Base-by-base conservation (phyloP, 345 rosid genomes). In the Eucalyptus tenuipes region DNA sequence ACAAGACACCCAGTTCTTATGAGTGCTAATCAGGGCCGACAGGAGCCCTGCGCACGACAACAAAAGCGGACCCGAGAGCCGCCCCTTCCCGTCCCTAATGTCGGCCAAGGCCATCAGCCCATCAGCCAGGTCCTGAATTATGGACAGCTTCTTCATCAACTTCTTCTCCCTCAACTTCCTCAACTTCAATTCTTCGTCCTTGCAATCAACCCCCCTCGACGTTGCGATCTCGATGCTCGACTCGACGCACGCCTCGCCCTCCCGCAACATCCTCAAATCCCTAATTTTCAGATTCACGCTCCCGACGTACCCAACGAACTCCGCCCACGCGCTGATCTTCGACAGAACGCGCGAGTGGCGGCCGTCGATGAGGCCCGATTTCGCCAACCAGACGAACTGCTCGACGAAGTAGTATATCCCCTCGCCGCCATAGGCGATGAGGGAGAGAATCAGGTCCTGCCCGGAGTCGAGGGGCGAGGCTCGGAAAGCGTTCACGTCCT, bases 1-100 rank as follows among this genome's bases (percentile, higher is more conserved):
- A 91, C 99, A 95, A 91, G 99, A 96, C 9, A 93, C 89, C 99
- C 99, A 96, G 49, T 96, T 96, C 94, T 97, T 97, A 89, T 94
- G 97, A 59, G 99, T 96, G 91, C 99, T 96, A 55, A 97, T 92
- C 47, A 97, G 49, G 18, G 99, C 99, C 16, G 99, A 97, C 42
- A 96, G 88, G 88, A 96, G 95, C 79, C 99, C 99, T 2, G 99
- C 98, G 2, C 89, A 91, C 24, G 99, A 93, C 86, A 96, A 44
- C 91, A 93, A 47, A 71, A 90, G 90, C 13, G 98, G 96, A 82
- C 90, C 93, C 4, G 95, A 93, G 4, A 97, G 89, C n/a, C 49
- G 29, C 88, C 98, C 99, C 33, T 93, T 93, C 42, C 97, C 98
- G 50, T 95, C 98, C 4, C 92, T 89, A 79, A 96, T 89, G 93